Base-by-base conservation (phyloP, 495 filamentous ascomycete genomes). In the Aspergillus carlsbadensis region DNA sequence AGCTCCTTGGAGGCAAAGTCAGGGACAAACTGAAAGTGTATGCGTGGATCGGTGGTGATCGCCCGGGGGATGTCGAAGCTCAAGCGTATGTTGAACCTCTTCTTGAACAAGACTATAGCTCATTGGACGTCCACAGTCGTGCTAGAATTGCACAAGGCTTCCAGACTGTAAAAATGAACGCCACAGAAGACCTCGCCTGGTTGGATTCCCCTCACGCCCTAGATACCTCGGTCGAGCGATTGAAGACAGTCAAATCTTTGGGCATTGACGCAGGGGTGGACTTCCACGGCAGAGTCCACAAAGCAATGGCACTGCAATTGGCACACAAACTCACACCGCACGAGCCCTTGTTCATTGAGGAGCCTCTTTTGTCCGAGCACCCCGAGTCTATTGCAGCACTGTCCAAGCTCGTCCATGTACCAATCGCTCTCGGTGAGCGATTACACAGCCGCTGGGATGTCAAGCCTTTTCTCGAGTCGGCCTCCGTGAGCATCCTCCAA, bases 31-130 rank as follows among this genome's bases (percentile, higher is more conserved):
- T 90, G n/a, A 81, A 78, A 52, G 87, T 91, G 6, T 92, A 92
- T 64, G 82, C 85, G 13, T 91, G 87, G 88, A 91, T 91, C 60
- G 88, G 88, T n/a, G 88, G 88, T 8, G 88, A 91, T 58, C 75
- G 86, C 5, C 88, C 88, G 6, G 59, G 69, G 20, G 88, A 90
- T 59, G 81, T 91, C 3, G 78, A 81, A 57, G 65, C 17, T 21
- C 55, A 58, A 42, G 55, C 47, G 55, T 58, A 45, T 10, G 45
- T 39, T 18, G 7, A 5, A 31, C 14, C 5, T 5, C 18, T 49
- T 18, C 43, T n/a, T 35, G 26, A n/a, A 29, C 26, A 24, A n/a
- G 8, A 48, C 2, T 33, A 14, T 39, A 13, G 20, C 3, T 1
- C 49, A 47, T 0, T 80, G 81, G 20, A n/a, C 3, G 22, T 49